phyloP scores from a whole-genome alignment of 176 grass and related monocot genomes.

The Avena sativa region DNA sequence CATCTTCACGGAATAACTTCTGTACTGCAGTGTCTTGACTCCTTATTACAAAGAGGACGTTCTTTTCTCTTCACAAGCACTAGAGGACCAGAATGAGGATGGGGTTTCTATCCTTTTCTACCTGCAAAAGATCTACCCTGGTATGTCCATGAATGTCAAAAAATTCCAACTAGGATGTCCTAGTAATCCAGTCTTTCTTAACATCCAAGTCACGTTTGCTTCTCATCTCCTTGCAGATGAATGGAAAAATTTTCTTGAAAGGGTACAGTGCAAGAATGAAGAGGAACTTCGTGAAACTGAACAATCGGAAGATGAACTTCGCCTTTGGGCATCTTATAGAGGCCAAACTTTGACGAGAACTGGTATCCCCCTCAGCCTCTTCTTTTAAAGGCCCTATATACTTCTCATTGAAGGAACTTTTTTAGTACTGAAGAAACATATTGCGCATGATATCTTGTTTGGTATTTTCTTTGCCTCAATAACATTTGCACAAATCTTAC shows the following conservation, averaged over 20 bases:
- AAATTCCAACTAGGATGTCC: not conserved
- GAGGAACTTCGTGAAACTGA: constrained; percentile 71
- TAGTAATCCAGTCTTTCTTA: constrained; percentile 31
- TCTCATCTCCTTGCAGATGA: constrained; percentile 70
- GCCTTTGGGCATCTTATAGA: constrained; percentile 94
- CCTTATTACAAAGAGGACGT: constrained; percentile 96
- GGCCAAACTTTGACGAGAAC: constrained; percentile 98
- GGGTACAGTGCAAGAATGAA: constrained; percentile 66
- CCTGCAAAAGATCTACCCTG: constrained; percentile 97
- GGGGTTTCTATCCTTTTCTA: constrained; percentile 99
- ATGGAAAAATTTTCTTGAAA: constrained; percentile 92
- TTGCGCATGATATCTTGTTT: not conserved
- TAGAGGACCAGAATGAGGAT: constrained; percentile 84
- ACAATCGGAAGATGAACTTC: constrained; percentile 74
- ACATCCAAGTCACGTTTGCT: constrained; percentile 12
- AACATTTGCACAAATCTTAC: constrained; percentile 39
- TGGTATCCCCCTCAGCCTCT: constrained; percentile 48
- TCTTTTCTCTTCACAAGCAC: constrained; percentile 77
- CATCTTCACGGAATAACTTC: constrained; percentile 27
- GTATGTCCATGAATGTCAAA: constrained; percentile 43
- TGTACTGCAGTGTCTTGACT: constrained; percentile 79
- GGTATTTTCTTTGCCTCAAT: constrained; percentile 20
- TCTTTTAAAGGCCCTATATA: constrained; percentile 21
- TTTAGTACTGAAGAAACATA: not conserved
- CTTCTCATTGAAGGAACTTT: not conserved